phyloP scores from a whole-genome alignment of 202 grass and related monocot genomes.

The Zoysia matrella region DNA sequence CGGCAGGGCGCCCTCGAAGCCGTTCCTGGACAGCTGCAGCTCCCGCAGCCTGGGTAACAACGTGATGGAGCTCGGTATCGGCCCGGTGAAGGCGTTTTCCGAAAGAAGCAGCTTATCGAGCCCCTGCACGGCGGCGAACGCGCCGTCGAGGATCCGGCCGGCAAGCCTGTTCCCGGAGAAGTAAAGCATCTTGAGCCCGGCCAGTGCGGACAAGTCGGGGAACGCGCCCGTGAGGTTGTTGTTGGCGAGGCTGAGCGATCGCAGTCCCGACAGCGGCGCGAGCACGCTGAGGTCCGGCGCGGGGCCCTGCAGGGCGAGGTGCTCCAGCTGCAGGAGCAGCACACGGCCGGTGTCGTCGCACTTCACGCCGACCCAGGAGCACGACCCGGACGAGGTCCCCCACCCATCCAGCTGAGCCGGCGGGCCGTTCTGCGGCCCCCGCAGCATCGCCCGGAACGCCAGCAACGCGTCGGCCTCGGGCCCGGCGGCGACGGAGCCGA shows the following conservation, averaged over 20 bases:
- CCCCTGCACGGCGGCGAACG: constrained; percentile 51
- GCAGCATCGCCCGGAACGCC: constrained; percentile 43
- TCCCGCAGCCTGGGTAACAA: constrained; percentile 29
- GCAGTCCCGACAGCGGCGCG: constrained; percentile 40
- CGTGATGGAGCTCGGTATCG: constrained; percentile 50
- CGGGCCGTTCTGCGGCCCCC: background rate
- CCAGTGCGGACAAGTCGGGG: constrained; percentile 59
- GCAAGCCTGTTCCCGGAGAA: constrained; percentile 53
- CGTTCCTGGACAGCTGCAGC: constrained; percentile 53
- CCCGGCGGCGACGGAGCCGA: too few relatives aligned
- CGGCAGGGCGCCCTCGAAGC: background rate
- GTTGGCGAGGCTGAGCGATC: constrained; percentile 70
- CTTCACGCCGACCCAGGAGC: constrained; percentile 55
- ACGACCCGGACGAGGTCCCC: constrained; percentile 22
- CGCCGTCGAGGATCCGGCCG: constrained; percentile 51
- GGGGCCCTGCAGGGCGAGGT: constrained; percentile 49
- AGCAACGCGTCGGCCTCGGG: constrained; percentile 45
- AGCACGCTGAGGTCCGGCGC: constrained; percentile 41
- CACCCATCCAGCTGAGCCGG: constrained; percentile 34
- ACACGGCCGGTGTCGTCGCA: constrained; percentile 18
- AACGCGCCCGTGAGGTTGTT: constrained; percentile 69
- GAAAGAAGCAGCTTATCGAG: constrained; percentile 59
- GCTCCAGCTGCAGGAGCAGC: constrained; percentile 49
- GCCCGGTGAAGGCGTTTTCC: constrained; percentile 56
- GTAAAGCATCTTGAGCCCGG: constrained; percentile 61